Percentiles rank a stretch among this genome's conserved stretches.
phyloP scores from a whole-genome alignment of 345 rosid species.

The Corymbia maculata region DNA sequence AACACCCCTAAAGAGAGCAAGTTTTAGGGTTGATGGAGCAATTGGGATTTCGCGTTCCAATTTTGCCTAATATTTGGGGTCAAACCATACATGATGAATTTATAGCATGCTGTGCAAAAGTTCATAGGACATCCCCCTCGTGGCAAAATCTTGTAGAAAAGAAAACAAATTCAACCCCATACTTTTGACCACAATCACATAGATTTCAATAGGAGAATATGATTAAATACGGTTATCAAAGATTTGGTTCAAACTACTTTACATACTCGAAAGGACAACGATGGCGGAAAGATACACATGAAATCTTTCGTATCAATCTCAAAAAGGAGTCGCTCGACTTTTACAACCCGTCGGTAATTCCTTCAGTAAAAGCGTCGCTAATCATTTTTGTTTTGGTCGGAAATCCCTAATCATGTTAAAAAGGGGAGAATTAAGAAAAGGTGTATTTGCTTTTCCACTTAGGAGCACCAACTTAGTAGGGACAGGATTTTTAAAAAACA shows the following conservation, averaged over 20 bases:
- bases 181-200: not conserved
- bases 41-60: not conserved
- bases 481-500: not conserved
- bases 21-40: not conserved
- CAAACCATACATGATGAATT: not conserved
- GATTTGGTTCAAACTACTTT: not conserved
- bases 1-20: rapidly evolving
- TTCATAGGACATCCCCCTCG: not conserved
- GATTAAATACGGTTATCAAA: not conserved
- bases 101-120: not conserved
- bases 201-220: not conserved
- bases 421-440: not conserved
- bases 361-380: not conserved
- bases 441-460: not conserved
- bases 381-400: no score
- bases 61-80: not conserved
- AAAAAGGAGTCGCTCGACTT: not conserved
- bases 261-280: not conserved
- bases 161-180: not conserved
- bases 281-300: not conserved
- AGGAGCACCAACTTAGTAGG: not conserved
- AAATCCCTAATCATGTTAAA: not conserved
- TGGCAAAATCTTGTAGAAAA: not conserved
- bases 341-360: not conserved
- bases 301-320: not conserved